Evolutionary conservation across 2,329 filamentous ascomycete species (phyloP).

Genomic region (Botryotinia globosa): DNA sequence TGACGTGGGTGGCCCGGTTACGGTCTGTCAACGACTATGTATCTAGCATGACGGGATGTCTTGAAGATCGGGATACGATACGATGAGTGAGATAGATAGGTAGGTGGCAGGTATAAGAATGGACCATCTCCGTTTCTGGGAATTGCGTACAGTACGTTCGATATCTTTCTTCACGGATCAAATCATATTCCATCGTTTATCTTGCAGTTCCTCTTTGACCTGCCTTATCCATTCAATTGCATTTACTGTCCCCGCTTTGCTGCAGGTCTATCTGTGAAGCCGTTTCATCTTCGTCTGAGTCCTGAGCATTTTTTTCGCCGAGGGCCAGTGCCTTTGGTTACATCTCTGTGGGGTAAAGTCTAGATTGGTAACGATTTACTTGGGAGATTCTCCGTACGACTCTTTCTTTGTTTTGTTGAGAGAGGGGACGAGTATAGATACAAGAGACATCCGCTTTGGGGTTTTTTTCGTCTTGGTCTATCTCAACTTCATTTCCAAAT

Average conservation of each 20-base stretch:
- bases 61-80: background rate
- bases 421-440: background rate
- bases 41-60: background rate
- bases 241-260: background rate
- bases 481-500: background rate
- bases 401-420: constrained; percentile 1
- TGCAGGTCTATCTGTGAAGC: background rate
- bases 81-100: background rate
- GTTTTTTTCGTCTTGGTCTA: background rate
- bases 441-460: constrained; percentile 2
- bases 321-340: background rate
- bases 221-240: constrained; percentile 2
- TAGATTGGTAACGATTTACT: constrained; percentile 1
- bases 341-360: background rate
- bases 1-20: background rate
- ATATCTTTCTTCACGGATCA: background rate
- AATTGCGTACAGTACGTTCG: background rate
- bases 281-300: constrained; percentile 5
- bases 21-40: background rate
- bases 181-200: background rate
- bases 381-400: background rate
- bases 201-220: background rate
- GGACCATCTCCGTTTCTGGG: background rate
- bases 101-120: constrained; percentile 12
- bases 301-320: background rate